Evolutionary conservation across 1,284 basidiomycete genomes (phyloP).

Genomic region (Sanghuangporus weigelae): DNA sequence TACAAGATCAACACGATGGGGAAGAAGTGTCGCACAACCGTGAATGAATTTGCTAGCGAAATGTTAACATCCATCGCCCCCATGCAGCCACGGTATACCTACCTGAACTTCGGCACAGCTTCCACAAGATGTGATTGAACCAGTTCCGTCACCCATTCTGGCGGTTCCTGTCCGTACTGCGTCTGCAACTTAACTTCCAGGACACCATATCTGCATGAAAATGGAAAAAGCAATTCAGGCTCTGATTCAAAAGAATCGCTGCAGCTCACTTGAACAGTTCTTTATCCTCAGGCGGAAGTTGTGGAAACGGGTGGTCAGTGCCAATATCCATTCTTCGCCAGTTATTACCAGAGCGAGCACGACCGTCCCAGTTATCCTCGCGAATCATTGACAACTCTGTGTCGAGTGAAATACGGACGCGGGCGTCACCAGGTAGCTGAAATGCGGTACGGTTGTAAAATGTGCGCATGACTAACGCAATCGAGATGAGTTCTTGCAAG

Average conservation of each 20-base stretch:
- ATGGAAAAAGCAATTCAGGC: neutral
- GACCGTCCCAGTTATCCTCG: slow-evolving; percentile 96
- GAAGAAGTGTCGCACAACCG: slow-evolving; percentile 90
- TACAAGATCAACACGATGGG: slow-evolving; percentile 94
- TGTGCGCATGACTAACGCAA: slow-evolving; percentile 79
- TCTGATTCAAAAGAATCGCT: neutral
- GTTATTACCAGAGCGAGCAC: slow-evolving; percentile 73
- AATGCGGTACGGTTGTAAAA: slow-evolving; percentile 99
- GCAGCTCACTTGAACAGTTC: slow-evolving; percentile 82
- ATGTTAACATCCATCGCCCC: slow-evolving; percentile 9
- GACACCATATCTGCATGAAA: slow-evolving; percentile 63
- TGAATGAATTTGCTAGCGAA: slow-evolving; percentile 89
- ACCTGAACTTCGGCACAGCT: slow-evolving; percentile 89
- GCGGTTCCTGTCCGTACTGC: slow-evolving; percentile 93
- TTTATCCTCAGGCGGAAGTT: slow-evolving; percentile 75
- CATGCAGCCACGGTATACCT: slow-evolving; percentile 6
- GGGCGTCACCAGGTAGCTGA: slow-evolving; percentile 96
- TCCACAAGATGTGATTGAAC: slow-evolving; percentile 93
- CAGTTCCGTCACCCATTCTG: slow-evolving; percentile 93
- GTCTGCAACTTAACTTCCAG: slow-evolving; percentile 98
- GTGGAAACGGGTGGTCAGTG: slow-evolving; percentile 87
- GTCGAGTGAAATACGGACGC: slow-evolving; percentile 96
- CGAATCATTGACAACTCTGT: slow-evolving; percentile 92
- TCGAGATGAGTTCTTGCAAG: neutral
- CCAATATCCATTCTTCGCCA: slow-evolving; percentile 95